These are phyloP conservation scores for Penicillium silybi DNA, from an alignment of 495 filamentous ascomycete genomes.

Conservation along the genomic window DNA sequence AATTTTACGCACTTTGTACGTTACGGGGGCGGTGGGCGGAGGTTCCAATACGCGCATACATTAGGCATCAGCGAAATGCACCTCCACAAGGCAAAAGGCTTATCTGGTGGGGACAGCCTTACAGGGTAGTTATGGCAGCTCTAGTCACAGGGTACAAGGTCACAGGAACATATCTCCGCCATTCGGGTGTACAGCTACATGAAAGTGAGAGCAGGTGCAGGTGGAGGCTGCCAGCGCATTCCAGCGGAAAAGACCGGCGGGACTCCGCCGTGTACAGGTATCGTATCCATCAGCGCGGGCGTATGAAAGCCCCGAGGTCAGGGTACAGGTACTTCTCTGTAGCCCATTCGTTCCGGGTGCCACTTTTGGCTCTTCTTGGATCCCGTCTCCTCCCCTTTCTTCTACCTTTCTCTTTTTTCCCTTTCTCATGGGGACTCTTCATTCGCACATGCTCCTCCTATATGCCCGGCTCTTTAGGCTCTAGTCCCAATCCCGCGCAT, in stretches of 20 bases:
- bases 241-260: slow-evolving; percentile 36
- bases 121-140: too few relatives aligned
- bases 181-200: too few relatives aligned
- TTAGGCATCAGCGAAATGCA: slow-evolving; percentile 9
- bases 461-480: slow-evolving; percentile 9
- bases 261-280: slow-evolving; percentile 28
- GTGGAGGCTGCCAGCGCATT: slow-evolving; percentile 6
- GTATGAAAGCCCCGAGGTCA: neutral
- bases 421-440: neutral
- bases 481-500: slow-evolving; percentile 8
- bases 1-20: neutral
- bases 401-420: slow-evolving; percentile 10
- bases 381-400: neutral
- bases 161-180: too few relatives aligned
- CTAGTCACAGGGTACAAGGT: too few relatives aligned
- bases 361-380: slow-evolving; percentile 3
- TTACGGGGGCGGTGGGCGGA: neutral
- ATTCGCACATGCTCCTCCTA: neutral
- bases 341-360: slow-evolving; percentile 4
- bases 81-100: neutral
- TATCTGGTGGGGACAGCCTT: neutral
- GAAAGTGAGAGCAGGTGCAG: neutral
- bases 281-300: neutral
- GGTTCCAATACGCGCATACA: neutral
- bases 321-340: slow-evolving; percentile 4